Conservation (phyloP, 345 rosid species). For the rapeseed (Brassica napus) region Da-Ae NC_063447.1:59026001-59026500, state of each 20-base stretch:
- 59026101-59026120: conserved; percentile 42
- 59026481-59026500: conserved; percentile 47
- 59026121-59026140: conserved; percentile 19
- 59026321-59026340: conserved; percentile 33
- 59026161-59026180: conserved; percentile 34
- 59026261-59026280: conserved; percentile 93
- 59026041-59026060: conserved; percentile 17
- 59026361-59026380: conserved; percentile 34
- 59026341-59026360: conserved; percentile 33
- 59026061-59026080: conserved; percentile 24
- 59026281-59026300: conserved; percentile 37
- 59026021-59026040: conserved; percentile 27
- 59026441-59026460: conserved; percentile 99
- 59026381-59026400: conserved; percentile 68
- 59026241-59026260: conserved; percentile 84
- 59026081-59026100: conserved; percentile 40
- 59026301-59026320: conserved; percentile 28
- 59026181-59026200: conserved; percentile 52
- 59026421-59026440: conserved; percentile 97
- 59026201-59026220: conserved; percentile 99
- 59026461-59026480: conserved; percentile 96
- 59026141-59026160: conserved; percentile 1
- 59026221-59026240: conserved; percentile 97
- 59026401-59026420: conserved; percentile 98
- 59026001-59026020: conserved; percentile 41